Conservation (phyloP, 805 yeast genomes). For the Suhomyces tanzawaensis region DNA sequence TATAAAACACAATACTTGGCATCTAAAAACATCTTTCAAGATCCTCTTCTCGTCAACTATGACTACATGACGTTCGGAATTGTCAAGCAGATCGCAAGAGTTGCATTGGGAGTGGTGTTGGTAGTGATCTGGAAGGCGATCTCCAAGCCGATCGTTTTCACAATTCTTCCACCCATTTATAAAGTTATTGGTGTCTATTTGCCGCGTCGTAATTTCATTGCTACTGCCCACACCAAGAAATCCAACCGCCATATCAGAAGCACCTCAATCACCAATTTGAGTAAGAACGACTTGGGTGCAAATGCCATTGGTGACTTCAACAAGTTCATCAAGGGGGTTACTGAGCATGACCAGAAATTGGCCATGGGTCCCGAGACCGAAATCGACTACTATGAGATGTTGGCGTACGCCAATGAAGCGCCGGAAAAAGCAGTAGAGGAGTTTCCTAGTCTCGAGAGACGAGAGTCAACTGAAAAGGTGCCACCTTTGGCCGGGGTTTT, state of each 20-base stretch:
- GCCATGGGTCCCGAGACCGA: conserved; percentile 37
- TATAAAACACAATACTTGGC: conserved; percentile 29
- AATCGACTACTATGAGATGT: conserved; percentile 40
- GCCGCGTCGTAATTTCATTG: conserved; percentile 36
- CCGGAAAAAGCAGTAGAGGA: conserved; percentile 9
- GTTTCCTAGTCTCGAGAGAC: conserved; percentile 28
- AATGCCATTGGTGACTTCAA: conserved; percentile 22
- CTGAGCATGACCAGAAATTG: conserved; percentile 14
- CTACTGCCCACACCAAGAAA: conserved; percentile 36
- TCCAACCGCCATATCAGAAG: conserved; percentile 35
- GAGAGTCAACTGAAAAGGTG: conserved; percentile 16
- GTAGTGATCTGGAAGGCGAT: conserved; percentile 73
- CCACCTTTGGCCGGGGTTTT: conserved; percentile 41
- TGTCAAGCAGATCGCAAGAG: conserved; percentile 42
- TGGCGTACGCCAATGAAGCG: conserved; percentile 26
- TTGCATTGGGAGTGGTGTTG: conserved; percentile 56
- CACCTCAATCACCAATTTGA: conserved; percentile 39
- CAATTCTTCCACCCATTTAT: conserved; percentile 59
- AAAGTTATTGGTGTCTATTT: conserved; percentile 36
- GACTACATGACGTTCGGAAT: conserved; percentile 43
- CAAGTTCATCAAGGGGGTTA: conserved; percentile 23
- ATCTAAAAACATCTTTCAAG: conserved; percentile 14
- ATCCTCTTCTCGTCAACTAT: conserved; percentile 43
- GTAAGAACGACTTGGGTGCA: conserved; percentile 14
- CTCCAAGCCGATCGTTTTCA: conserved; percentile 65